These are phyloP conservation scores for Ephemerocybe angulata DNA, from an alignment of 768 basidiomycete genomes.

Conservation along the genomic window DNA sequence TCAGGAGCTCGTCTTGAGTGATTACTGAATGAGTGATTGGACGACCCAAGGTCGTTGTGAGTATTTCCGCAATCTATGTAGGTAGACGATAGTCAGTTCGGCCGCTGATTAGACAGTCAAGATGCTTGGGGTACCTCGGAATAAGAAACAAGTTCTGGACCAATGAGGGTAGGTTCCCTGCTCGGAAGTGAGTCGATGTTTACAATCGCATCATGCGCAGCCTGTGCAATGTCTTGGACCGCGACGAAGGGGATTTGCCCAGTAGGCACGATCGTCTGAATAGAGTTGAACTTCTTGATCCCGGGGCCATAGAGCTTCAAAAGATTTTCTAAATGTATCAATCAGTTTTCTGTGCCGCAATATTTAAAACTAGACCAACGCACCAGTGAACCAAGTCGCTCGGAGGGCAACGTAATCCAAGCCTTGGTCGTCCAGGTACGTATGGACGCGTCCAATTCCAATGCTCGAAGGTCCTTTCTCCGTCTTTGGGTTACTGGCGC, in stretches of 20 bases:
- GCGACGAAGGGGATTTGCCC: slow-evolving; percentile 25
- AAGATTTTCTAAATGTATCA: slow-evolving; percentile 29
- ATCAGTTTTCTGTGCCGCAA: too few relatives aligned
- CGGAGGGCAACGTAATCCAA: neutral
- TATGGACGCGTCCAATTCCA: slow-evolving; percentile 14
- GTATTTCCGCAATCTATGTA: slow-evolving; percentile 19
- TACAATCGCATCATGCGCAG: slow-evolving; percentile 21
- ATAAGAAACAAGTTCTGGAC: slow-evolving; percentile 26
- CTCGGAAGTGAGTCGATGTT: slow-evolving; percentile 9
- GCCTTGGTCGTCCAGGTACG: slow-evolving; percentile 13
- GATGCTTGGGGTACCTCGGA: too few relatives aligned
- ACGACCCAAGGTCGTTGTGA: slow-evolving; percentile 19
- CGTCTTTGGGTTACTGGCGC: slow-evolving; percentile 5
- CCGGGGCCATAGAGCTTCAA: slow-evolving; percentile 13
- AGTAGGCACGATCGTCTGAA: slow-evolving; percentile 25
- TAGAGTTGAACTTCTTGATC: slow-evolving; percentile 23
- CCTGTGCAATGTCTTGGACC: slow-evolving; percentile 25
- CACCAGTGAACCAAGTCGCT: neutral
- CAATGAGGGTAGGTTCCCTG: slow-evolving; percentile 21
- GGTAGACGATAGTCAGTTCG: too few relatives aligned
- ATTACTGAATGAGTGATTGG: slow-evolving; percentile 16
- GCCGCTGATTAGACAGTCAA: too few relatives aligned
- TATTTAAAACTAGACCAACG: neutral
- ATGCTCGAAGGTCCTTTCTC: neutral
- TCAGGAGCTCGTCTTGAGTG: slow-evolving; percentile 6